Conservation (phyloP, 371 early-diverging fungal genomes). For the Mortierella sp. region DNA sequence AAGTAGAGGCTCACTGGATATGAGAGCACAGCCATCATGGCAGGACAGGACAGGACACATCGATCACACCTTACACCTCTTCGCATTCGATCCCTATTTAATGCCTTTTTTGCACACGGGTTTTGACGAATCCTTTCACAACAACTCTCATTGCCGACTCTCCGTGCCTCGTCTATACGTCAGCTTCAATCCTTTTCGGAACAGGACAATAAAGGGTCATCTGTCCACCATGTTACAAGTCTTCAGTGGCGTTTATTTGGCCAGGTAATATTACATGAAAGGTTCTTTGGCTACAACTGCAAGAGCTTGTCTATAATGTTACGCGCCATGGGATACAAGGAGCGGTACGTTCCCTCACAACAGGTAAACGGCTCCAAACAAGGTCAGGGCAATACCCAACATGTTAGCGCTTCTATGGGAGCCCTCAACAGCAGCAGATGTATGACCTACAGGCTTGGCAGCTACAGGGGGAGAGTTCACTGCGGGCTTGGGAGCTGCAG, state of each 20-base stretch:
- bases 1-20: constrained; percentile 17
- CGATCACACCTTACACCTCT: no score
- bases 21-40: background rate
- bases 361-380: constrained; percentile 53
- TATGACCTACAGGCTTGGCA: constrained; percentile 26
- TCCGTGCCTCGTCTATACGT: background rate
- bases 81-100: no score
- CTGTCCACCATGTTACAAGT: no score
- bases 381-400: constrained; percentile 39
- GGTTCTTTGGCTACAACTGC: no score
- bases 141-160: no score
- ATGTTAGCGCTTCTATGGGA: constrained; percentile 33
- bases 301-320: no score
- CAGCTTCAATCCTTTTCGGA: background rate
- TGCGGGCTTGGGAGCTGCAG: background rate
- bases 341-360: constrained; percentile 21
- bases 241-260: background rate
- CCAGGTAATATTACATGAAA: background rate
- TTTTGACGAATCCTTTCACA: no score
- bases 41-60: no score
- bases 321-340: no score
- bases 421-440: constrained; percentile 2
- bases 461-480: background rate
- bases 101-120: no score
- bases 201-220: background rate